These are phyloP conservation scores for Calonectria crousiana DNA, from an alignment of 2,329 filamentous ascomycete genomes.

Conservation along the genomic window DNA sequence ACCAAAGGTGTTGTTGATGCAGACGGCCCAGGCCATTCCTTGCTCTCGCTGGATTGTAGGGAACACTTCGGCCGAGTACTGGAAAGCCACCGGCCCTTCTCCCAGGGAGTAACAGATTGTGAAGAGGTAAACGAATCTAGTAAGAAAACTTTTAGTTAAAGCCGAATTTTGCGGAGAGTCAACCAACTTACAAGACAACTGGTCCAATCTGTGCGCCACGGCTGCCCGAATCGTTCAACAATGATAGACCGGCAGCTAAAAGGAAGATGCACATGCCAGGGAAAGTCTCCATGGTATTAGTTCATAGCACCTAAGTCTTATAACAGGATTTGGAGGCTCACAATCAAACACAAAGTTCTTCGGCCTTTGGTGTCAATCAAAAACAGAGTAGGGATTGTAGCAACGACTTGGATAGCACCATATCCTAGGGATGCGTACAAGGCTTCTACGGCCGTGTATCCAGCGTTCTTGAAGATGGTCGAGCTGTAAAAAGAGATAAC, in stretches of 20 bases:
- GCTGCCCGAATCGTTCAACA: slow-evolving; percentile 42
- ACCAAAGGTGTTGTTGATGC: slow-evolving; percentile 52
- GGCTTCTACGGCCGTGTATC: slow-evolving; percentile 42
- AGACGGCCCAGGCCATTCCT: slow-evolving; percentile 54
- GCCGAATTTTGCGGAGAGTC: background rate
- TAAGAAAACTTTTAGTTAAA: background rate
- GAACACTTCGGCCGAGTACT: slow-evolving; percentile 54
- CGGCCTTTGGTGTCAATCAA: slow-evolving; percentile 43
- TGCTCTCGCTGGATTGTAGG: slow-evolving; percentile 53
- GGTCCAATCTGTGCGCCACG: slow-evolving; percentile 44
- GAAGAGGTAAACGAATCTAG: slow-evolving; percentile 52
- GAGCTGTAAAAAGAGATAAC: slow-evolving; percentile 49
- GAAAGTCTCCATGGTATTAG: slow-evolving; percentile 42
- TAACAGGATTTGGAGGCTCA: slow-evolving; percentile 7
- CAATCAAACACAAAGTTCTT: slow-evolving; percentile 36
- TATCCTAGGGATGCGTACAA: slow-evolving; percentile 49
- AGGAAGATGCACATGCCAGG: slow-evolving; percentile 50
- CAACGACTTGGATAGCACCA: slow-evolving; percentile 48
- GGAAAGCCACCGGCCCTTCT: slow-evolving; percentile 53
- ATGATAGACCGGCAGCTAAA: slow-evolving; percentile 48
- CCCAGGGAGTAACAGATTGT: slow-evolving; percentile 52
- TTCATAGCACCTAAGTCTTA: background rate
- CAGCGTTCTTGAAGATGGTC: slow-evolving; percentile 41
- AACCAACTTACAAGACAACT: slow-evolving; percentile 38
- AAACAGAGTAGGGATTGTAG: slow-evolving; percentile 46